Evolutionary conservation across 305 asterid species (phyloP).

Genomic region (Fraxinus velutina): DNA sequence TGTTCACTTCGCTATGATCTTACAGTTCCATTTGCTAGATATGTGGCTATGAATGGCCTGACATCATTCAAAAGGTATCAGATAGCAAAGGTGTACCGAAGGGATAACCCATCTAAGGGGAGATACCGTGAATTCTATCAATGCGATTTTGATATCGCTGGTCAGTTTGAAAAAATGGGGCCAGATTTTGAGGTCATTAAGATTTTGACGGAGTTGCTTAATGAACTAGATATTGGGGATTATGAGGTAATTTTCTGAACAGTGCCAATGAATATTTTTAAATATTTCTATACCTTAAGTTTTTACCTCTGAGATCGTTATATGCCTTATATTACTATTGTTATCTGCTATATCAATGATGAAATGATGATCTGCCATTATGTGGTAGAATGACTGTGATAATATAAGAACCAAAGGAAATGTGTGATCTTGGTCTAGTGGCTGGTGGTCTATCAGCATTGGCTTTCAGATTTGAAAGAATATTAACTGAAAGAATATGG

Average conservation of each 20-base stretch:
- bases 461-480: not conserved
- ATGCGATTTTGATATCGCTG: conserved; percentile 93
- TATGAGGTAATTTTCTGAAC: conserved; percentile 55
- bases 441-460: not conserved
- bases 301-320: not conserved
- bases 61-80: conserved; percentile 88
- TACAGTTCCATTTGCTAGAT: conserved; percentile 89
- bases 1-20: conserved; percentile 93
- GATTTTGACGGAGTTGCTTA: conserved; percentile 74
- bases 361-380: not conserved
- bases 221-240: conserved; percentile 85
- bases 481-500: conserved; percentile 1
- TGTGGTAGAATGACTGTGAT: not conserved
- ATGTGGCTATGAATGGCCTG: conserved; percentile 85
- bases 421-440: not conserved
- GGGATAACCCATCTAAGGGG: conserved; percentile 96
- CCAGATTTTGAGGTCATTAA: conserved; percentile 88
- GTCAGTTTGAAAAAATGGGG: conserved; percentile 87
- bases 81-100: conserved; percentile 88
- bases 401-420: not conserved
- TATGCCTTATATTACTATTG: not conserved
- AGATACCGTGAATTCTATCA: conserved; percentile 96
- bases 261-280: not conserved
- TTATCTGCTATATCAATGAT: not conserved
- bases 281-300: not conserved